These are phyloP conservation scores for Rhodotorula sp. DNA, from an alignment of 1,284 basidiomycete species.

Conservation along the genomic window DNA sequence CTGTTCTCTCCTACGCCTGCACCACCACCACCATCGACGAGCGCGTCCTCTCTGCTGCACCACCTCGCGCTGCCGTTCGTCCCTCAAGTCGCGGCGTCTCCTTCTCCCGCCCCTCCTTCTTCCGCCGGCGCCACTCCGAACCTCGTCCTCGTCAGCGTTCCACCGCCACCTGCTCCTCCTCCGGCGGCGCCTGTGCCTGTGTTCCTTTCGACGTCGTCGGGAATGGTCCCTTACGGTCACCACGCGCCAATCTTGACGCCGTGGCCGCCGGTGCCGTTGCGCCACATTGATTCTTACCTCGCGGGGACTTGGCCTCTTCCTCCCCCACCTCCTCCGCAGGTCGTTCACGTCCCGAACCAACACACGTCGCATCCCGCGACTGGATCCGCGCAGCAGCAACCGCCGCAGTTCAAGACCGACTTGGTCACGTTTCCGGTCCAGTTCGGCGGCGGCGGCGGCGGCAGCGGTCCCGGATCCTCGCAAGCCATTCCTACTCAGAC, in stretches of 20 bases:
- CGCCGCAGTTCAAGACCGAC: no score
- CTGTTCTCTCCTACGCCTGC: no score
- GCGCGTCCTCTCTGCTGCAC: no score
- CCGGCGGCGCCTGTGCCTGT: neutral
- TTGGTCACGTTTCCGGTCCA: no score
- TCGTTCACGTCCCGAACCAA: neutral
- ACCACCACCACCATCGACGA: no score
- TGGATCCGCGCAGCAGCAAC: no score
- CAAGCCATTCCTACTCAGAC: neutral
- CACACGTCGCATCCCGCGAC: no score
- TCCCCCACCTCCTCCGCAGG: neutral
- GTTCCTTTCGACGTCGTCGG: neutral
- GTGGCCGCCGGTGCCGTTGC: slow-evolving; percentile 18
- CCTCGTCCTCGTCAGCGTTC: neutral
- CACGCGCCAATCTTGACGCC: slow-evolving; percentile 6
- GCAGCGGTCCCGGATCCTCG: no score
- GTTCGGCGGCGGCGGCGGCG: no score
- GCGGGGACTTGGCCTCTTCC: neutral
- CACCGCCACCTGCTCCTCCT: neutral
- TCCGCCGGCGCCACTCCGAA: neutral
- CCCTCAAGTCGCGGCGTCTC: neutral
- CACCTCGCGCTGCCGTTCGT: neutral
- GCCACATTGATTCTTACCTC: slow-evolving; percentile 17
- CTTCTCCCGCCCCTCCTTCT: neutral
- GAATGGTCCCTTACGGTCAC: neutral